phyloP scores from a whole-genome alignment of 192 early-diverging fungal genomes.

The Linnemannia schmuckeri region DNA sequence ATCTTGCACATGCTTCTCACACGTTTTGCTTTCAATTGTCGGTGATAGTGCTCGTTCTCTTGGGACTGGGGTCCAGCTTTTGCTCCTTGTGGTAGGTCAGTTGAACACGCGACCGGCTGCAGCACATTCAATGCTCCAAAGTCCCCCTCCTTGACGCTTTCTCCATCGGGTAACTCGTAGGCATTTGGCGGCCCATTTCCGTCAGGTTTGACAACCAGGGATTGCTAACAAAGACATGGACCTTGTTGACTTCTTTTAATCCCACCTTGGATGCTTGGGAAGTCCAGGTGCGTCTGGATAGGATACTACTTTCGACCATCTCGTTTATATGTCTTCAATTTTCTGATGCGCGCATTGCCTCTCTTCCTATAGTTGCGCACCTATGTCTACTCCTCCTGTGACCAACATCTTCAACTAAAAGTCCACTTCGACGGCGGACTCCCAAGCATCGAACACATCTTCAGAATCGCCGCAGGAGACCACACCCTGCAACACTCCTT shows the following conservation, averaged over 20 bases:
- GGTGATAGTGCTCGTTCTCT: slow-evolving; percentile 46
- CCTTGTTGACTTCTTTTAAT: neutral
- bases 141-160: neutral
- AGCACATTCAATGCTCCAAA: neutral
- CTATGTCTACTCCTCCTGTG: neutral
- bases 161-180: neutral
- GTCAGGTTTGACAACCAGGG: slow-evolving; percentile 19
- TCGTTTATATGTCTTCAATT: neutral
- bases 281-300: slow-evolving; percentile 19
- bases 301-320: too few species aligned
- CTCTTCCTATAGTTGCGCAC: neutral
- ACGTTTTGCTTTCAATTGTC: neutral
- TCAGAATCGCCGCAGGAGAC: neutral
- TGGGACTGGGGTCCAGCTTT: slow-evolving; percentile 56
- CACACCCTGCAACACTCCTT: neutral
- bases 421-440: neutral
- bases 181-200: slow-evolving; percentile 50
- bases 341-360: neutral
- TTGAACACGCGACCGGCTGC: neutral
- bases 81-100: slow-evolving; percentile 39
- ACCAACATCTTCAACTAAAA: neutral
- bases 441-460: neutral
- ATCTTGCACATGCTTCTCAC: neutral
- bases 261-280: slow-evolving; percentile 3
- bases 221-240: slow-evolving; percentile 17